Evolutionary conservation across 1,284 basidiomycete genomes (phyloP).

Genomic region (Sanguinoderma infundibulare): DNA sequence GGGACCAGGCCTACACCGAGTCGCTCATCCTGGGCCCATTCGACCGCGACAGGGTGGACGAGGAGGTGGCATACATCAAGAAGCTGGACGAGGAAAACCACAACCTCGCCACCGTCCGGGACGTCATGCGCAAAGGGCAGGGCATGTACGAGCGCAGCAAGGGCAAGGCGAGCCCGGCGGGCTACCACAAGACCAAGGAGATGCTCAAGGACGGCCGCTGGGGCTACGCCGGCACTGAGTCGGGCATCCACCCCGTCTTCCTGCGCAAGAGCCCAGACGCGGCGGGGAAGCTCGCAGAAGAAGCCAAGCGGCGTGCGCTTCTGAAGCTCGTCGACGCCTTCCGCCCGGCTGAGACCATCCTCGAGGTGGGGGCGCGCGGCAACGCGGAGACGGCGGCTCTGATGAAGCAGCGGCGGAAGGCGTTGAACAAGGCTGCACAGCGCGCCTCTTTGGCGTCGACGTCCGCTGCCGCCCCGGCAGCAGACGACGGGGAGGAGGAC

Average conservation of each 20-base stretch:
- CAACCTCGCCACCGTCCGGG: constrained; percentile 74
- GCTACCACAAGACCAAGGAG: constrained; percentile 89
- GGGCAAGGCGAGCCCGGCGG: constrained; percentile 86
- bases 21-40: constrained; percentile 84
- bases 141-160: constrained; percentile 94
- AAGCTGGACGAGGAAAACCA: constrained; percentile 72
- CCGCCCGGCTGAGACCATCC: constrained; percentile 88
- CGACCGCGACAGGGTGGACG: constrained; percentile 80
- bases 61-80: constrained; percentile 84
- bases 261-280: constrained; percentile 37
- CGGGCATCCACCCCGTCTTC: constrained; percentile 75
- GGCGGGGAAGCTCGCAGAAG: constrained; percentile 36
- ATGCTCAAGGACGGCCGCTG: constrained; percentile 79
- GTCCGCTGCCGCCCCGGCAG: constrained; percentile 34
- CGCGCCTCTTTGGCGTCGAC: constrained; percentile 46
- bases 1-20: constrained; percentile 68
- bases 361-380: constrained; percentile 85
- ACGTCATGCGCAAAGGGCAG: constrained; percentile 91
- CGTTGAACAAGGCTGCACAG: constrained; percentile 67
- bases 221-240: constrained; percentile 67
- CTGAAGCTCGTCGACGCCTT: constrained; percentile 84
- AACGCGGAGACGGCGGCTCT: constrained; percentile 68
- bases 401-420: constrained; percentile 90
- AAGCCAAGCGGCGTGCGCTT: constrained; percentile 68
- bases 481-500: constrained; percentile 44